These are phyloP conservation scores for Microsporum audouinii DNA, from an alignment of 2,329 filamentous ascomycete species.

Conservation along the genomic window DNA sequence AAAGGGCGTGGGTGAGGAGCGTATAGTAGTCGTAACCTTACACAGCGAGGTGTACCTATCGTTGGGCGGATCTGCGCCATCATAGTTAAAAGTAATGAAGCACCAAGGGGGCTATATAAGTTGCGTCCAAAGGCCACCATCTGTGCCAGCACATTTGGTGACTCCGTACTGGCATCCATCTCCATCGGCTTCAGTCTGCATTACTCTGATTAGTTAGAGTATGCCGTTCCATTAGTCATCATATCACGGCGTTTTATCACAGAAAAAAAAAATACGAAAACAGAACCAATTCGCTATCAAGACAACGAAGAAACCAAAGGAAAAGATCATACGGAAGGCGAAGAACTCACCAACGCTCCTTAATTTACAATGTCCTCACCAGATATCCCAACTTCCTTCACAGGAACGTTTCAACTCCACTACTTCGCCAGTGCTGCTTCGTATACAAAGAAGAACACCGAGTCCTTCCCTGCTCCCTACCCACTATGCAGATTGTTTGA, in stretches of 20 bases:
- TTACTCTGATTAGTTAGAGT: too few species aligned
- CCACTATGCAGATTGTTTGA: constrained; percentile 29
- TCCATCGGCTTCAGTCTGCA: too few species aligned
- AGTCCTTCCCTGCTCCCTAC: constrained; percentile 32
- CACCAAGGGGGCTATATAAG: background rate
- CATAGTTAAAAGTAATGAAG: too few species aligned
- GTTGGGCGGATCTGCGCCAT: too few species aligned
- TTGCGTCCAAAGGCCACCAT: too few species aligned
- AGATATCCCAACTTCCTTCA: background rate
- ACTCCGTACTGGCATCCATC: background rate
- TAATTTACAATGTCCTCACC: background rate
- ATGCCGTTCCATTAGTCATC: too few species aligned
- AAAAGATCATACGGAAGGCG: background rate
- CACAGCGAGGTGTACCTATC: too few species aligned
- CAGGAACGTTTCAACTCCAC: constrained; percentile 32
- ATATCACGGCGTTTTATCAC: too few species aligned
- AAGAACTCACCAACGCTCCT: background rate
- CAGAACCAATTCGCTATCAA: background rate
- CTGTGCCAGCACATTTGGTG: too few species aligned
- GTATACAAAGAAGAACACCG: constrained; percentile 31
- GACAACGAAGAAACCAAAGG: background rate
- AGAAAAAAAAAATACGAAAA: background rate
- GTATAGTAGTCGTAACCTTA: too few species aligned
- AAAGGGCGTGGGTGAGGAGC: too few species aligned
- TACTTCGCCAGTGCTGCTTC: constrained; percentile 37